phyloP scores from a whole-genome alignment of 805 yeast genomes.

The Kluyveromyces aestuarii region DNA sequence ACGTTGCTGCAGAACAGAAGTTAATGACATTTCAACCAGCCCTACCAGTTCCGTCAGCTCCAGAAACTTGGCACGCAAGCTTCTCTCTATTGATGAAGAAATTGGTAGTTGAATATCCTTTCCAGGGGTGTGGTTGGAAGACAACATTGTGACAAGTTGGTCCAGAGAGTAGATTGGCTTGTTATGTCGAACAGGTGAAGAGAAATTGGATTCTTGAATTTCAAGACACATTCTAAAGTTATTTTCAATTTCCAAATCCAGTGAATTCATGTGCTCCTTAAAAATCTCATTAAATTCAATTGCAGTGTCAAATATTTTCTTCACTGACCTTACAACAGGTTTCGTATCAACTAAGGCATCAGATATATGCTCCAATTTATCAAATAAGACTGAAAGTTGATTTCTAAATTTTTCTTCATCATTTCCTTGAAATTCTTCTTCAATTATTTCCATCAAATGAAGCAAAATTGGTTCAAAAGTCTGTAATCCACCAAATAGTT shows the following conservation, averaged over 20 bases:
- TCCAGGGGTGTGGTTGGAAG: constrained; percentile 15
- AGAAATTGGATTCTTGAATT: constrained; percentile 30
- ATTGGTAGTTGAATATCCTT: constrained; percentile 32
- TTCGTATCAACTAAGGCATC: constrained; percentile 23
- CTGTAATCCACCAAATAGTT: constrained; percentile 24
- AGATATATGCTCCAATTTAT: constrained; percentile 27
- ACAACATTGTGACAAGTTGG: constrained; percentile 25
- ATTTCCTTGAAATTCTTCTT: constrained; percentile 17
- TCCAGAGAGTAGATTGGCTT: constrained; percentile 31
- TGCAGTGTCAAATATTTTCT: constrained; percentile 31
- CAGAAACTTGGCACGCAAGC: constrained; percentile 34
- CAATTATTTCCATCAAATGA: constrained; percentile 30
- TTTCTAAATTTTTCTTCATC: background rate
- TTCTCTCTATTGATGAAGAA: constrained; percentile 31
- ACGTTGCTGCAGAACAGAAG: constrained; percentile 42
- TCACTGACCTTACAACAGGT: constrained; percentile 21
- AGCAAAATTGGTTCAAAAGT: constrained; percentile 30
- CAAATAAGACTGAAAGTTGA: constrained; percentile 16
- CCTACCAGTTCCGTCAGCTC: constrained; percentile 34
- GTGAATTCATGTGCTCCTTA: constrained; percentile 33
- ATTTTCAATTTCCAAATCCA: constrained; percentile 31
- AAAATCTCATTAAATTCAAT: constrained; percentile 38
- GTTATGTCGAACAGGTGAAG: constrained; percentile 33
- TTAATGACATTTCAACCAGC: constrained; percentile 45
- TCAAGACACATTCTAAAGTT: constrained; percentile 30